Base-by-base conservation (phyloP, 768 basidiomycete species). In the Kwoniella sp. region DNA sequence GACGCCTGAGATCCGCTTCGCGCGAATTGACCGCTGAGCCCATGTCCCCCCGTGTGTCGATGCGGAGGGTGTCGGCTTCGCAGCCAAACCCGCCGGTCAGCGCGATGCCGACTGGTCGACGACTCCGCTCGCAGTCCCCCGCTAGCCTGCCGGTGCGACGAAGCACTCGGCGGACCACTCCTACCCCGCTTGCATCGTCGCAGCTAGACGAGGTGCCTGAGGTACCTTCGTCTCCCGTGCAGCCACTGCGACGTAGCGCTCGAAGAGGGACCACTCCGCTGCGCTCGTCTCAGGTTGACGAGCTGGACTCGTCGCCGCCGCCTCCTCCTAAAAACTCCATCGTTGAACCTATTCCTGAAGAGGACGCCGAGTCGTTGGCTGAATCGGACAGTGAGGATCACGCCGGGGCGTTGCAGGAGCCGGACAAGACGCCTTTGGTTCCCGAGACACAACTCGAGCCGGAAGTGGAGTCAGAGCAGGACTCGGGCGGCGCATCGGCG, bases 301-400 rank as follows among this genome's bases (percentile, higher is more conserved):
- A 58, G 23, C 34, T 58, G 5, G 44, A 58, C 17, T 58, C 51
- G 2, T 58, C 57, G 3, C 57, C 53, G 19, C 37, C 45, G 3
- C 28, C 27, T 15, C 12, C 39, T 5, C 17, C 25, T 17, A 33
- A 27, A 9, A 40, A 31, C 17, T 5, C 19, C 8, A 4, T 38
- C 3, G 38, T 39, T 6, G 48, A 17, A 14, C 39, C 48, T 10
- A 50, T 50, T 22, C 36, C 45, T 12, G 44, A 47, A 28, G 52
- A 53, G 22, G 52, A 54, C 9, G 33, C 44, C 19, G 53, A 42
- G 38, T 31, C 19, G 10, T 37, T 20, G 5, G 9, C 5, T 31
- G 23, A 37, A 17, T 22, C 39, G 1, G 40, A 27, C 1, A 28
- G 22, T 17, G 22, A 39, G 11, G 26, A 50, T 11, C 12, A 3